Evolutionary conservation across 108 stramenopile genomes (phyloP), one percentile per base, ranked within the genome.

Genomic region (Skeletonema menzelii): DNA sequence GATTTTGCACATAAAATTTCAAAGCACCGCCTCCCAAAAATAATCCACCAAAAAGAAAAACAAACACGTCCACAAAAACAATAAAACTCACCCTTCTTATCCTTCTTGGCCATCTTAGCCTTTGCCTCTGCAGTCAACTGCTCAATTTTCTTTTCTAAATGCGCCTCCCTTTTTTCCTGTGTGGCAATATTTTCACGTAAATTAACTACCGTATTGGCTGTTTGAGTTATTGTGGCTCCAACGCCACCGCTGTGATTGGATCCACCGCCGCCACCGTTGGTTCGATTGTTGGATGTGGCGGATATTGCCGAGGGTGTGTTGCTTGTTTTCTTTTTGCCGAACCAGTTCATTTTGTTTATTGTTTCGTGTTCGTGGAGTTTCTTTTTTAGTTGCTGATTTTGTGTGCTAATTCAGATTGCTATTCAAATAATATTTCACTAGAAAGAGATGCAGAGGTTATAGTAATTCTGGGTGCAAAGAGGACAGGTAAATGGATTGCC

Each of bases 21-120:
- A 55, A 42, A 24, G 2, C 22, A 19, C 26, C n/a, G 8, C 26
- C 11, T 1, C 27, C 22, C 17, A 24, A 59, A 32, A 22, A 61
- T 5, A n/a, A 57, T 47, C 14, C 60, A 44, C 63, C 27, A 60
- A 59, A 42, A 12, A 22, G 26, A 26, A 27, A 34, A 5, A 65
- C 31, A 37, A 19, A 26, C 27, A 26, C 24, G 11, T 14, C 26
- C 26, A n/a, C n/a, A 13, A 6, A 47, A 32, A 14, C 26, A 56
- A 34, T 7, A 57, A n/a, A 38, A 72, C 87, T 76, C 53, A 93
- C 96, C 97, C 72, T 92, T 93, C 76, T 99, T 98, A 74, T 99
- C 97, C 57, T 94, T 95, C 67, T 93, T 95, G 19, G 86, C 89
- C 91, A 96, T 92, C 80, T 98, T 98, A 1, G 68, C 92, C 87